Evolutionary conservation across 768 basidiomycete species (phyloP).

Genomic region (Agaricus sinodeliciosus): DNA sequence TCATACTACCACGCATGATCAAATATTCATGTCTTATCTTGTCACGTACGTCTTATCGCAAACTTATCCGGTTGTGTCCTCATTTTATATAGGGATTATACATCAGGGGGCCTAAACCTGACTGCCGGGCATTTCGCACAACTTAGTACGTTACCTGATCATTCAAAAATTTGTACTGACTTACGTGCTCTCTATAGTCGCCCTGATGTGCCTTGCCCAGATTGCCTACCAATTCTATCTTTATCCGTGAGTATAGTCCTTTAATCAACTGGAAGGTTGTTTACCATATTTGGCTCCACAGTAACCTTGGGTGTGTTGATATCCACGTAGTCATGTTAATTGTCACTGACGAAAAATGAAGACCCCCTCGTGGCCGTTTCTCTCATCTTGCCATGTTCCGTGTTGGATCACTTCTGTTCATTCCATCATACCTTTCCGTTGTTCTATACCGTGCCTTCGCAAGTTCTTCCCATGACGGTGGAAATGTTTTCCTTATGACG

Average conservation of each 20-base stretch:
- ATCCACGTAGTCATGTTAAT: neutral
- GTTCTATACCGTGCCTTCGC: slow-evolving; percentile 70
- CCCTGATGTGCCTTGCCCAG: slow-evolving; percentile 91
- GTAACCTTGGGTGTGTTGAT: slow-evolving; percentile 55
- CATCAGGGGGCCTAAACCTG: slow-evolving; percentile 84
- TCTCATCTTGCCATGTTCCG: slow-evolving; percentile 89
- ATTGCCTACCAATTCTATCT: slow-evolving; percentile 88
- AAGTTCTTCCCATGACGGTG: slow-evolving; percentile 51
- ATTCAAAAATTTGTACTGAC: neutral
- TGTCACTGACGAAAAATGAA: slow-evolving; percentile 20
- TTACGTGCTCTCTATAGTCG: slow-evolving; percentile 43
- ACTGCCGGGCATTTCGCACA: slow-evolving; percentile 90
- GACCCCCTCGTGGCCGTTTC: slow-evolving; percentile 76
- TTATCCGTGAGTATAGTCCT: slow-evolving; percentile 69
- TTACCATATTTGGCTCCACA: slow-evolving; percentile 17
- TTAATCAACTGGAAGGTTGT: neutral
- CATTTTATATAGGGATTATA: slow-evolving; percentile 51
- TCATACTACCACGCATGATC: slow-evolving; percentile 86
- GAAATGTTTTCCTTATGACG: slow-evolving; percentile 76
- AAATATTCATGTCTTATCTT: slow-evolving; percentile 87
- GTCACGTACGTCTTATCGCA: slow-evolving; percentile 56
- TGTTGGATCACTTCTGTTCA: slow-evolving; percentile 76
- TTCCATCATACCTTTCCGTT: slow-evolving; percentile 84
- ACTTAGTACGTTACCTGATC: slow-evolving; percentile 50
- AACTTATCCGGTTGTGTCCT: neutral